These are phyloP conservation scores for Oryza coarctata DNA, from an alignment of 176 grass and related monocot species.

Conservation along the genomic window DNA sequence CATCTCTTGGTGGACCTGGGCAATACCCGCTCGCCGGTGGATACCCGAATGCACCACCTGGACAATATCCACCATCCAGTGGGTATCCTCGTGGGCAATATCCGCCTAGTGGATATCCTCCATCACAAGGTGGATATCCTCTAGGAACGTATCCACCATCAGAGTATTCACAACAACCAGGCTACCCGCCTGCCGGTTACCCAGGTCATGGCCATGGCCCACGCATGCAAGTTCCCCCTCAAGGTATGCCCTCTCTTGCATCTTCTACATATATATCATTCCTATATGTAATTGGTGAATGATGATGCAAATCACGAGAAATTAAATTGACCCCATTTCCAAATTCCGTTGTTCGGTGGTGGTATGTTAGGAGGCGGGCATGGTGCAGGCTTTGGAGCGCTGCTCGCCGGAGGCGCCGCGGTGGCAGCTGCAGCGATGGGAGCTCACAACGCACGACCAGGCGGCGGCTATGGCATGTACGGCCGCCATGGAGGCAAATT, in stretches of 20 bases:
- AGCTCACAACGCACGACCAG: constrained; percentile 53
- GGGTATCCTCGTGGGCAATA: neutral
- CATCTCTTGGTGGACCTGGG: neutral
- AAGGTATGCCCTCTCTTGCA: neutral
- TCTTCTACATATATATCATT: too few species aligned
- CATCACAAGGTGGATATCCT: neutral
- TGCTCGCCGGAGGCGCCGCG: constrained; percentile 53
- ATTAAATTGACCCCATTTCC: neutral
- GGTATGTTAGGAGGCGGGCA: constrained; percentile 46
- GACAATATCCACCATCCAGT: neutral
- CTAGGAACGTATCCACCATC: neutral
- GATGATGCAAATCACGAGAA: neutral
- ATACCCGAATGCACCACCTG: too few species aligned
- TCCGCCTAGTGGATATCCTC: neutral
- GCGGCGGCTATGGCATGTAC: constrained; percentile 43
- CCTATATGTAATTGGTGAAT: neutral
- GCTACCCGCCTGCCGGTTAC: constrained; percentile 39
- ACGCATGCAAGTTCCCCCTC: constrained; percentile 11
- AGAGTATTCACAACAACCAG: constrained; percentile 19
- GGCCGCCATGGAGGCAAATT: constrained; percentile 54
- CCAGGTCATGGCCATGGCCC: constrained; percentile 31
- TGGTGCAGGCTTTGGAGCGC: constrained; percentile 43
- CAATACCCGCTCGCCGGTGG: neutral
- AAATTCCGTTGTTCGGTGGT: constrained; percentile 7
- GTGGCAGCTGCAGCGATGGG: constrained; percentile 50